These are phyloP conservation scores for Starmerella lactis-condensi DNA, from an alignment of 805 yeast genomes.

Conservation along the genomic window DNA sequence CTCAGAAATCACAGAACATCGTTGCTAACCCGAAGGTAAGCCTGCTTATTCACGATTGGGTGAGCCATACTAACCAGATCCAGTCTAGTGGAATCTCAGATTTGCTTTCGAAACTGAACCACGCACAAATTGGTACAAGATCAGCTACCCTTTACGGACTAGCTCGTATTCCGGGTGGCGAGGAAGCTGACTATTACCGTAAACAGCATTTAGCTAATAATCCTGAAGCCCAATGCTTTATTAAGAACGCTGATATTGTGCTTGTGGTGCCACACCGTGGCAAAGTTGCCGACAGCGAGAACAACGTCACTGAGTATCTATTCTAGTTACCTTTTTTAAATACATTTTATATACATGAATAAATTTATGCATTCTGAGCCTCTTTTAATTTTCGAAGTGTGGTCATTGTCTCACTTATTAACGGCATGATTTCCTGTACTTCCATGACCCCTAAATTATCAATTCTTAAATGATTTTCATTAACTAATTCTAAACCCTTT, in stretches of 20 bases:
- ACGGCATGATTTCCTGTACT: slow-evolving; percentile 74
- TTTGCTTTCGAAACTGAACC: slow-evolving; percentile 58
- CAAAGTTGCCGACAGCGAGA: slow-evolving; percentile 46
- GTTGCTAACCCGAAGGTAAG: slow-evolving; percentile 58
- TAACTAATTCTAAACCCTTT: slow-evolving; percentile 57
- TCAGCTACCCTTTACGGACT: slow-evolving; percentile 67
- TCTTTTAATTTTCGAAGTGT: slow-evolving; percentile 38
- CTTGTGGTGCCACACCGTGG: slow-evolving; percentile 47
- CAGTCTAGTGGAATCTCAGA: slow-evolving; percentile 35
- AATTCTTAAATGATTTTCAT: slow-evolving; percentile 65
- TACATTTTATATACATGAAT: not conserved
- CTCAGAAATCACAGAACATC: slow-evolving; percentile 61
- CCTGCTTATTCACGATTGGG: slow-evolving; percentile 77
- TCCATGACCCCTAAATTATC: slow-evolving; percentile 71
- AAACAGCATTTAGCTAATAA: slow-evolving; percentile 41
- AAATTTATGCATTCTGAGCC: slow-evolving; percentile 1
- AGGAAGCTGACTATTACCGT: slow-evolving; percentile 42
- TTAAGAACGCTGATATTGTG: slow-evolving; percentile 44
- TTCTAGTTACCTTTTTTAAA: not conserved
- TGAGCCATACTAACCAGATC: slow-evolving; percentile 28
- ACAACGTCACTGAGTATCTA: slow-evolving; percentile 9
- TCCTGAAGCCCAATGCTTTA: slow-evolving; percentile 53
- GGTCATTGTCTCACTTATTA: slow-evolving; percentile 63
- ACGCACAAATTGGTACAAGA: slow-evolving; percentile 56
- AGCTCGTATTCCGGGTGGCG: slow-evolving; percentile 35